Evolutionary conservation across 768 basidiomycete genomes (phyloP).

Genomic region (Kwoniella pini): DNA sequence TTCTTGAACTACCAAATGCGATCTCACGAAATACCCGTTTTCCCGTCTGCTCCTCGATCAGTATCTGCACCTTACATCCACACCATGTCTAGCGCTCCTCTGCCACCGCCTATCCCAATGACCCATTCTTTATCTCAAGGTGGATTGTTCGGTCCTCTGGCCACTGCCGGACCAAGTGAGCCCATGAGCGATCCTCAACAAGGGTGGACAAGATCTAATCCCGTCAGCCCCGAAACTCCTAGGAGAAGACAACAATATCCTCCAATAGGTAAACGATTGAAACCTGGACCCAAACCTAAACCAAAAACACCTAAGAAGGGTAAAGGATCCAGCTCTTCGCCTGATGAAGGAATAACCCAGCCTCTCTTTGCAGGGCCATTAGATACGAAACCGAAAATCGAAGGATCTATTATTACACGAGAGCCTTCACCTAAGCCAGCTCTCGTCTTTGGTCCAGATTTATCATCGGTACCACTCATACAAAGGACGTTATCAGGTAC

Average conservation of each 20-base stretch:
- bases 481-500: slow-evolving; percentile 32
- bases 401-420: slow-evolving; percentile 5
- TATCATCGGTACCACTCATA: slow-evolving; percentile 21
- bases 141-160: slow-evolving; percentile 23
- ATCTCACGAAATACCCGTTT: slow-evolving; percentile 20
- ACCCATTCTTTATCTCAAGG: slow-evolving; percentile 16
- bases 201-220: slow-evolving; percentile 12
- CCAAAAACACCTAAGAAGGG: slow-evolving; percentile 45
- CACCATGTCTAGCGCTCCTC: slow-evolving; percentile 18
- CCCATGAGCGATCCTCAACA: background rate
- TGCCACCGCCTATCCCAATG: slow-evolving; percentile 16
- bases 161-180: slow-evolving; percentile 1
- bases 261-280: slow-evolving; percentile 43
- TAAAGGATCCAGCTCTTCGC: slow-evolving; percentile 7
- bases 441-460: slow-evolving; percentile 28
- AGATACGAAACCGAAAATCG: slow-evolving; percentile 3
- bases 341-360: slow-evolving; percentile 13
- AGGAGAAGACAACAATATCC: slow-evolving; percentile 33
- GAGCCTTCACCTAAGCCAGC: slow-evolving; percentile 15
- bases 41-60: slow-evolving; percentile 22
- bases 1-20: slow-evolving; percentile 29
- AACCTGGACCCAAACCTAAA: slow-evolving; percentile 55
- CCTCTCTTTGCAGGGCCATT: slow-evolving; percentile 12
- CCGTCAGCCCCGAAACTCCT: slow-evolving; percentile 25
- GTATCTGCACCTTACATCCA: slow-evolving; percentile 26